Conservation (phyloP, 441 rosid species). For the Codiaeum variegatum region DNA sequence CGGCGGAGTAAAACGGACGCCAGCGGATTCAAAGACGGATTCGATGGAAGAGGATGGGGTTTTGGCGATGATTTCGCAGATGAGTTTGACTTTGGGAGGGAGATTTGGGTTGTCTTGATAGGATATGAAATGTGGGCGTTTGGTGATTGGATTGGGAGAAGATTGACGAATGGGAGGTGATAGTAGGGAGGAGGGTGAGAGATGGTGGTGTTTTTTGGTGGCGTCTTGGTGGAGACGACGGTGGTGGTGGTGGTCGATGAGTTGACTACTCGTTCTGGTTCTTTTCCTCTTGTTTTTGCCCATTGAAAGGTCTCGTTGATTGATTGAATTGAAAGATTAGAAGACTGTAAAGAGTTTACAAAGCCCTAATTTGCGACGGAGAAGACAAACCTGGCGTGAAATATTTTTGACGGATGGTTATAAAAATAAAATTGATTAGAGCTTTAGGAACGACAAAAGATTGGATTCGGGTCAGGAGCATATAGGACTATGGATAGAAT, state of each 20-base stretch:
- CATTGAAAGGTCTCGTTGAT: conserved; percentile 15
- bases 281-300: conserved; percentile 9
- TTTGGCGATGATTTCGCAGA: conserved; percentile 46
- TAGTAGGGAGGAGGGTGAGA: background rate
- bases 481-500: no score
- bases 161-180: background rate
- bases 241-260: background rate
- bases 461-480: no score
- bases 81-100: conserved; percentile 31
- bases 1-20: conserved; percentile 33
- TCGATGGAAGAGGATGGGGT: conserved; percentile 46
- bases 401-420: no score
- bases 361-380: background rate
- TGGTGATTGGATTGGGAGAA: background rate
- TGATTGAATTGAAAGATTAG: background rate
- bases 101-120: conserved; percentile 38
- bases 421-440: no score
- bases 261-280: background rate
- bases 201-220: background rate
- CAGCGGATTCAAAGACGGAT: conserved; percentile 34
- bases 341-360: background rate
- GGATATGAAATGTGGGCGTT: conserved; percentile 34
- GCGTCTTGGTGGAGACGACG: background rate
- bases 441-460: no score
- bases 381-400: background rate